Conservation (phyloP, 306 rosid genomes). For the Luffa acutangula region DNA sequence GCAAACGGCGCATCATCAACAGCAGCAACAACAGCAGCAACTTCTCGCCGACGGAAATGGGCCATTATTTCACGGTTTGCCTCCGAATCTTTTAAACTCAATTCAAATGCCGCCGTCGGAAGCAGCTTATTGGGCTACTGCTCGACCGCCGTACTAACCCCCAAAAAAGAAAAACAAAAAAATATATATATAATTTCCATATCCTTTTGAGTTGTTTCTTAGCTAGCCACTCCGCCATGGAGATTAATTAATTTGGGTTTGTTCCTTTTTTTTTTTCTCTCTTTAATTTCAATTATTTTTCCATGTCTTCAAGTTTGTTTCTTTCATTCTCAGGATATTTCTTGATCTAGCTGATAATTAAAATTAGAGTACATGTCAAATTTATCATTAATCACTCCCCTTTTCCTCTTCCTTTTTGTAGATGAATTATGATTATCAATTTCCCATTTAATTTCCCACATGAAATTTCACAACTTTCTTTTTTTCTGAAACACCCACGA, state of each 20-base stretch:
- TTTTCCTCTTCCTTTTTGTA: not conserved
- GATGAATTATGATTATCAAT: not conserved
- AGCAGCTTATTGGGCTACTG: slow-evolving; percentile 52
- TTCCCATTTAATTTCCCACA: not conserved
- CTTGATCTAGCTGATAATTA: not conserved
- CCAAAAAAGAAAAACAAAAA: not conserved
- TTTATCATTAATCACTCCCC: not conserved
- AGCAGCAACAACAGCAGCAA: slow-evolving; percentile 35
- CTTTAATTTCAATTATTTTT: not conserved
- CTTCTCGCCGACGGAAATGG: slow-evolving; percentile 45
- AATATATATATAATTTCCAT: not conserved
- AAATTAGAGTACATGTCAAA: slow-evolving; percentile 3
- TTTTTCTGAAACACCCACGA: not conserved
- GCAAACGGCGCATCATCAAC: slow-evolving; percentile 9
- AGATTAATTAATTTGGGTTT: not conserved
- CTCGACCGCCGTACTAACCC: slow-evolving; percentile 68
- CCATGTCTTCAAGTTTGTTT: not conserved
- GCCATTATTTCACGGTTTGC: slow-evolving; percentile 64
- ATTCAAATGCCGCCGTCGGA: slow-evolving; percentile 86
- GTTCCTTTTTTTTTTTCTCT: not conserved
- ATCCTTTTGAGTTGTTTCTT: not conserved
- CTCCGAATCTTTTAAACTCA: slow-evolving; percentile 65
- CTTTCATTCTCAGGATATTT: not conserved
- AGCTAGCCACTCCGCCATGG: not conserved
- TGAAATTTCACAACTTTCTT: not conserved